phyloP scores from a whole-genome alignment of 2,329 filamentous ascomycete genomes.

The Trichoderma aggressivum region DNA sequence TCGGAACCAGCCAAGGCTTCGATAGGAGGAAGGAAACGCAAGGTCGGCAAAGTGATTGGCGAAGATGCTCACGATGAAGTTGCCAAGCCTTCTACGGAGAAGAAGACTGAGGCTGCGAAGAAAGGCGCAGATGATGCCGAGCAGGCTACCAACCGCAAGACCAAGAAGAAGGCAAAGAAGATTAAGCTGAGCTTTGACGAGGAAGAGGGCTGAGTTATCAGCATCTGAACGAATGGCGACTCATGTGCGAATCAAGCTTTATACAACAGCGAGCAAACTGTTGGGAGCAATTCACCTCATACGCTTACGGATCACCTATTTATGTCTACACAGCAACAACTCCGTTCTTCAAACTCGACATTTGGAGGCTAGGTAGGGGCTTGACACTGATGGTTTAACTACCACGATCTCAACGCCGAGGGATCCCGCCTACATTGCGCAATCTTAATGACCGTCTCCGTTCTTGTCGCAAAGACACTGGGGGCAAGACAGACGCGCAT shows the following conservation, averaged over 20 bases:
- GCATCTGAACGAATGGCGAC: neutral
- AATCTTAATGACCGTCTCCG: neutral
- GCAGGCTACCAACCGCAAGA: constrained; percentile 31
- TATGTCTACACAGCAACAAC: neutral
- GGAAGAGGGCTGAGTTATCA: constrained; percentile 43
- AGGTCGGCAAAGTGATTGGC: constrained; percentile 40
- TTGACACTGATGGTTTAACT: neutral
- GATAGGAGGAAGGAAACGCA: constrained; percentile 51
- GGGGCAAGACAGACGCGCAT: neutral
- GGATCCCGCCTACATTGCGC: neutral
- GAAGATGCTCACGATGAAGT: constrained; percentile 32
- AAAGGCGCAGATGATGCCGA: constrained; percentile 21
- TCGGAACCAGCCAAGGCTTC: constrained; percentile 27
- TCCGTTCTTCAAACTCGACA: neutral
- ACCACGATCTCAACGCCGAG: neutral
- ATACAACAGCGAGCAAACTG: neutral
- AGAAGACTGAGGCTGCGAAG: constrained; percentile 13
- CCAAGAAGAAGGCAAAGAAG: constrained; percentile 58
- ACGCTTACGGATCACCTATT: neutral
- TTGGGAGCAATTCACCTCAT: neutral
- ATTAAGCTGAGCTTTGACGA: constrained; percentile 67
- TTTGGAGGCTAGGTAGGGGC: neutral
- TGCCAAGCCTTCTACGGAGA: constrained; percentile 12
- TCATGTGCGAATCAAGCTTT: neutral
- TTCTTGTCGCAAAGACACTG: neutral